These are phyloP conservation scores for Nicotiana obtusifolia DNA, from an alignment of 257 asterid genomes.

Conservation along the genomic window DNA sequence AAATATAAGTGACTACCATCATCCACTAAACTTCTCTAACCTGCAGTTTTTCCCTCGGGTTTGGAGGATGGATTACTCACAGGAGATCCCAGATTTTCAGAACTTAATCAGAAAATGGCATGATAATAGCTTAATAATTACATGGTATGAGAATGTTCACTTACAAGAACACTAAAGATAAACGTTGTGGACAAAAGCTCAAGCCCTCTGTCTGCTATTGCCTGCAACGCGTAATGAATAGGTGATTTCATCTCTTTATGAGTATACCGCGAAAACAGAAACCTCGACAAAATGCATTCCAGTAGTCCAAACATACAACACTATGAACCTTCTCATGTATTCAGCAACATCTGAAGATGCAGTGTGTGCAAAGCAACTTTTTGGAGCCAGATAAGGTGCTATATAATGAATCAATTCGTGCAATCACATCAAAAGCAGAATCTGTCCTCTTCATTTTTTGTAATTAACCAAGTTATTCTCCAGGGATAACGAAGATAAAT, in stretches of 20 bases:
- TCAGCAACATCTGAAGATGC: background rate
- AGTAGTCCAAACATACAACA: background rate
- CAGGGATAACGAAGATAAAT: background rate
- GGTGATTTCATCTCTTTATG: background rate
- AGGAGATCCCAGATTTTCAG: background rate
- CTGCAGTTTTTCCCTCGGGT: background rate
- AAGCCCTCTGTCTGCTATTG: slow-evolving; percentile 84
- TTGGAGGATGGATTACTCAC: background rate
- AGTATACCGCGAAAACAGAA: background rate
- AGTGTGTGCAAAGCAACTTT: background rate
- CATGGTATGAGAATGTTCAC: slow-evolving; percentile 18
- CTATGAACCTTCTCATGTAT: background rate
- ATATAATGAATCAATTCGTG: background rate
- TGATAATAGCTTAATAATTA: background rate
- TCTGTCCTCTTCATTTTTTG: background rate
- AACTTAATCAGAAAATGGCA: background rate
- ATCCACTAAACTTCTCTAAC: background rate
- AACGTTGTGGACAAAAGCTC: slow-evolving; percentile 78
- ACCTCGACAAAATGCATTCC: background rate
- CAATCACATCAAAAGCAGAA: background rate
- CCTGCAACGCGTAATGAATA: slow-evolving; percentile 48
- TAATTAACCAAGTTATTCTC: background rate
- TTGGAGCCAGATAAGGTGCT: background rate
- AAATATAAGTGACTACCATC: background rate
- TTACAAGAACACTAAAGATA: slow-evolving; percentile 61